Base-by-base conservation (phyloP, 1,284 basidiomycete species). In the Rhodotorula sp. region DNA sequence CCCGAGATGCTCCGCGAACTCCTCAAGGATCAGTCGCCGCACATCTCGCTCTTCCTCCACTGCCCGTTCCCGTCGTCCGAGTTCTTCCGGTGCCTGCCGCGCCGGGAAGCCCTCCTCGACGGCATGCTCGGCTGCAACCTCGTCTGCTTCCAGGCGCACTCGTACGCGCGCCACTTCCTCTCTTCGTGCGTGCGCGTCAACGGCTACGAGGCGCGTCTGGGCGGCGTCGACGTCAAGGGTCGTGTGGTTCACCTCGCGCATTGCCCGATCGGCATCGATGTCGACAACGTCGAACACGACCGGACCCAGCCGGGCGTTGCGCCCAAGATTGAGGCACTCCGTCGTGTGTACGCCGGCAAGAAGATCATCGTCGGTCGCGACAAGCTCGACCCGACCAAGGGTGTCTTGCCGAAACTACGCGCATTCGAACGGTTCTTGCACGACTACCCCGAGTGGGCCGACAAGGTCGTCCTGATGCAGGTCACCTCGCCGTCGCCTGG, bases 281-380 rank as follows among this genome's bases (percentile, higher is more conserved):
- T 94, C 10, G 90, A 91, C 73, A 87, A 95, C 59, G 94, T 98
- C 49, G 87, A 89, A 39, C 85, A 87, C 67, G 95, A 98, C 81
- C 86, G 90, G 46, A 85, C 88, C 64, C 85, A 89, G 5, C 88
- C 91, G 0, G 93, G 92, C 8, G 91, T 99, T 68, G 83, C 87
- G 73, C 95, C 95, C 34, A 98, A 97, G 83, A 85, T 96, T 49
- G 89, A 92, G 70, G 90, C 92, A 0, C 86, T 99, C 1, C 86
- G 89, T 52, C 85, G 89, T 49, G 83, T 98, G 60, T 99, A 99
- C 83, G 89, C 92, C 78, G 93, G 91, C 78, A 98, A 97, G 86
- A 98, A 98, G 87, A 97, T 99, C 79, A 94, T 99, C 71, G 91
- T 99, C 46, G 96, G 94, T 20, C 87, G 97, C n/a, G 96, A 99